phyloP scores from a whole-genome alignment of 1,284 basidiomycete species.

The Rhodofomes roseus region DNA sequence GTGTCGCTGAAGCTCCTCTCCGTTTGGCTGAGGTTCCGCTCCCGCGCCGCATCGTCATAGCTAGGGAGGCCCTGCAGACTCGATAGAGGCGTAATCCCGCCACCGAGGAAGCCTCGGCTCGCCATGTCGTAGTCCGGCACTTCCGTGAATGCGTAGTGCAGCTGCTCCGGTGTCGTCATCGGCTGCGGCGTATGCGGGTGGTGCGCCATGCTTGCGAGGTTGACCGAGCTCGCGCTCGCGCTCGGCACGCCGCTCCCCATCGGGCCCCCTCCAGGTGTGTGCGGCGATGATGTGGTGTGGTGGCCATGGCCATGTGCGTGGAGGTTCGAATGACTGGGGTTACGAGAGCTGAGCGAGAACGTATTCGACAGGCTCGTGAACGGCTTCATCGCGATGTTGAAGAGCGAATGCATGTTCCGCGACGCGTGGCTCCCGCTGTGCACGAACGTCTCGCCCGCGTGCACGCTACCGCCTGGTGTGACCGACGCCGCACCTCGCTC shows the following conservation, averaged over 20 bases:
- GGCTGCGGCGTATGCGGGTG: constrained; percentile 21
- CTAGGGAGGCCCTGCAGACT: constrained; percentile 73
- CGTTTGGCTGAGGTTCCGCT: constrained; percentile 10
- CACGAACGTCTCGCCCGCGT: constrained; percentile 42
- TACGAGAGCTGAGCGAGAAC: constrained; percentile 33
- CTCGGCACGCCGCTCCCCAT: constrained; percentile 18
- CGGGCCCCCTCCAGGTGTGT: constrained; percentile 4
- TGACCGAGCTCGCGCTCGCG: constrained; percentile 16
- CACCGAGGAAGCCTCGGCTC: constrained; percentile 77
- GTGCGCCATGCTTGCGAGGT: constrained; percentile 14
- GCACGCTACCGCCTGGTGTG: constrained; percentile 14
- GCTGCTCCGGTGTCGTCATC: constrained; percentile 36
- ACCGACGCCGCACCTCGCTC: constrained; percentile 29
- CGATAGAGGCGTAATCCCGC: constrained; percentile 79
- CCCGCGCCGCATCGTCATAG: constrained; percentile 59
- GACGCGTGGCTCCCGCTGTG: constrained; percentile 47
- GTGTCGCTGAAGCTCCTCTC: constrained; percentile 27
- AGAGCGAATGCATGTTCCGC: constrained; percentile 48
- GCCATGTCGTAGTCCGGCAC: constrained; percentile 80
- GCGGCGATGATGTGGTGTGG: neutral
- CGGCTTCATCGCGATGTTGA: constrained; percentile 62
- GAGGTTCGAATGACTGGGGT: constrained; percentile 32
- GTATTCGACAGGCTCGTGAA: constrained; percentile 39
- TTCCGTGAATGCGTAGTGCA: constrained; percentile 62
- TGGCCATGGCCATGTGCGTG: constrained; percentile 11